Percentiles rank a stretch among this genome's conserved stretches.
These are phyloP conservation scores for Boechera divaricarpa DNA, from an alignment of 345 rosid genomes.

Conservation along the genomic window DNA sequence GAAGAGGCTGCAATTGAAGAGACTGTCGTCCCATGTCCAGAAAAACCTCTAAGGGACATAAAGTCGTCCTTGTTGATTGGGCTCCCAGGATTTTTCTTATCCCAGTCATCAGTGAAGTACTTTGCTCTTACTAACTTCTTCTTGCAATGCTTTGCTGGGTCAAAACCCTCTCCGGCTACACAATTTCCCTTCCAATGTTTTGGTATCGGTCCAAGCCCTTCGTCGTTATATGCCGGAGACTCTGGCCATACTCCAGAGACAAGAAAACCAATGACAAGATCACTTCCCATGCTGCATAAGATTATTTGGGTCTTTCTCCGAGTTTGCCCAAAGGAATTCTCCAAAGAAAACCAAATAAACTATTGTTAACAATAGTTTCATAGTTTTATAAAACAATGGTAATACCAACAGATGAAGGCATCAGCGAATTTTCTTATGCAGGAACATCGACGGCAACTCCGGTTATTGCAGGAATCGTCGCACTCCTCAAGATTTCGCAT, in stretches of 20 bases:
- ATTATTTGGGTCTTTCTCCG: no score
- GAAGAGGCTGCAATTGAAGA: constrained; percentile 46
- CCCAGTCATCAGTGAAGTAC: constrained; percentile 45
- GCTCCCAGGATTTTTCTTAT: fast-evolving
- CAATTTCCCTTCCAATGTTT: constrained; percentile 52
- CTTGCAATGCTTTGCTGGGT: constrained; percentile 47
- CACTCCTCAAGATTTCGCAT: constrained; percentile 43
- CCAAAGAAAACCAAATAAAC: no score
- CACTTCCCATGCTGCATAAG: constrained; percentile 31
- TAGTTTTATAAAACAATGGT: no score
- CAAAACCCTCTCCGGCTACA: constrained; percentile 46
- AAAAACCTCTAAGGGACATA: constrained; percentile 43
- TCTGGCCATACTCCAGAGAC: constrained; percentile 56
- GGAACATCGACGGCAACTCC: constrained; percentile 78
- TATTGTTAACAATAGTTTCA: no score
- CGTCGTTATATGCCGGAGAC: constrained; percentile 42
- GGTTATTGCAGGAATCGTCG: constrained; percentile 54
- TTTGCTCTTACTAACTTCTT: constrained; percentile 50
- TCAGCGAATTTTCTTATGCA: constrained; percentile 38
- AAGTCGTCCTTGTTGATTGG: constrained; percentile 20
- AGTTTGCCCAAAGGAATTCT: no score
- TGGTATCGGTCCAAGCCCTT: constrained; percentile 54
- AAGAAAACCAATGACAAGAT: constrained; percentile 25
- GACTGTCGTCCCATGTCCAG: constrained; percentile 35
- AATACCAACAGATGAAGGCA: constrained; percentile 27